Conservation (phyloP, 1,284 basidiomycete species). For the Athelia sp. region DNA sequence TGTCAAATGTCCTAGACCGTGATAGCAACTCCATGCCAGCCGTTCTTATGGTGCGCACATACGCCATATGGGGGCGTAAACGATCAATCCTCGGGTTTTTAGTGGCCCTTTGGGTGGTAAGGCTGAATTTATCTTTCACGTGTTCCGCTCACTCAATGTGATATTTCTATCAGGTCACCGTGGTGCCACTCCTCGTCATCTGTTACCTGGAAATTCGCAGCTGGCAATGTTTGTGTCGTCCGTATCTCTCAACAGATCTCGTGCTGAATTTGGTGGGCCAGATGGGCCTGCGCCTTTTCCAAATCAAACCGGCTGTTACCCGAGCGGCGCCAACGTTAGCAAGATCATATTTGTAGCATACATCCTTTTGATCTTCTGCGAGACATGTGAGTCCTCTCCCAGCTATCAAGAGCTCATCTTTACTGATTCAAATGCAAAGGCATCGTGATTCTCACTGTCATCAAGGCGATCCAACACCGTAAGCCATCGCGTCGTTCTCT, state of each 20-base stretch:
- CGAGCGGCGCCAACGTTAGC: conserved; percentile 25
- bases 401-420: background rate
- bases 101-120: conserved; percentile 19
- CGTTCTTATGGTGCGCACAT: conserved; percentile 35
- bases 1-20: background rate
- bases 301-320: conserved; percentile 22
- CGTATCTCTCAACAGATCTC: background rate
- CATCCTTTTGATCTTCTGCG: conserved; percentile 30
- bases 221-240: conserved; percentile 25
- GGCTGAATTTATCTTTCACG: conserved; percentile 5
- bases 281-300: conserved; percentile 12
- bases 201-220: conserved; percentile 28
- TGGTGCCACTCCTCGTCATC: conserved; percentile 27
- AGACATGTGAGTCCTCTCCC: conserved; percentile 29
- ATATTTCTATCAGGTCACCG: conserved; percentile 19
- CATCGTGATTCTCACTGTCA: conserved; percentile 31
- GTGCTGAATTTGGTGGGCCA: conserved; percentile 4
- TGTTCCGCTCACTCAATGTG: background rate
- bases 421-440: conserved; percentile 17
- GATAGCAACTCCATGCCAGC: conserved; percentile 13
- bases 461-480: conserved; percentile 35
- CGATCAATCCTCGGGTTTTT: conserved; percentile 26
- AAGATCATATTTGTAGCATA: conserved; percentile 33
- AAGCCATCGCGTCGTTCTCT: conserved; percentile 9
- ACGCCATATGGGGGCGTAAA: conserved; percentile 37